Percentiles rank a stretch among this genome's conserved stretches.
Conservation (phyloP, 2,329 filamentous ascomycete species). For the Diaporthe citrichinensis region DNA sequence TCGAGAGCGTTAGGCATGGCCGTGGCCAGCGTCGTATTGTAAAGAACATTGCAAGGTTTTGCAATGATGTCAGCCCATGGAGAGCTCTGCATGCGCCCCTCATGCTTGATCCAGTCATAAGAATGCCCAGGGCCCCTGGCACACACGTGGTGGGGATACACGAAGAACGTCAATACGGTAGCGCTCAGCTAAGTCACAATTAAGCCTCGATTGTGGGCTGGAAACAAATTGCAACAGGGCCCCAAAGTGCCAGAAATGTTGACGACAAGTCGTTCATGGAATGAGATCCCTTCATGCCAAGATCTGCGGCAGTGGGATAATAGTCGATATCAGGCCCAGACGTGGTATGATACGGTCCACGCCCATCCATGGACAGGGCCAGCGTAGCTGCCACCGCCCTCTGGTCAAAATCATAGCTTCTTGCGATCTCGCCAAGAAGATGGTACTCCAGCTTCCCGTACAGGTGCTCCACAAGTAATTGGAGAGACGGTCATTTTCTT, state of each 20-base stretch:
- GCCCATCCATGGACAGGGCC: neutral
- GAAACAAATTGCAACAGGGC: neutral
- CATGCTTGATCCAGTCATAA: slow-evolving; percentile 35
- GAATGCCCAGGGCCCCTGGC: slow-evolving; percentile 27
- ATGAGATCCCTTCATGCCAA: neutral
- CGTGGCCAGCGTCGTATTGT: slow-evolving; percentile 31
- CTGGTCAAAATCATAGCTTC: neutral
- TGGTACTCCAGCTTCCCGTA: neutral
- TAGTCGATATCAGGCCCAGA: neutral
- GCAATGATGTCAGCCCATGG: slow-evolving; percentile 41
- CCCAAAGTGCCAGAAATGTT: neutral
- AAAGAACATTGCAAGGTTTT: slow-evolving; percentile 35
- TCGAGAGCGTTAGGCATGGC: slow-evolving; percentile 8
- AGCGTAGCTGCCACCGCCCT: neutral
- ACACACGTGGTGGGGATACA: slow-evolving; percentile 11
- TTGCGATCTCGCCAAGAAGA: neutral
- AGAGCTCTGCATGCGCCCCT: slow-evolving; percentile 39
- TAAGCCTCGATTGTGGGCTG: neutral
- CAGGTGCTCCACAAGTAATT: neutral
- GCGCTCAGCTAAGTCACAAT: neutral
- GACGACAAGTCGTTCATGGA: neutral
- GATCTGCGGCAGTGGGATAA: neutral
- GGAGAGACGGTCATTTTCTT: neutral
- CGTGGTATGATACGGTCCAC: neutral
- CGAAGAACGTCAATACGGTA: neutral